phyloP scores from a whole-genome alignment of 352 stramenopile genomes.

The Pythium vanterpoolii region DNA sequence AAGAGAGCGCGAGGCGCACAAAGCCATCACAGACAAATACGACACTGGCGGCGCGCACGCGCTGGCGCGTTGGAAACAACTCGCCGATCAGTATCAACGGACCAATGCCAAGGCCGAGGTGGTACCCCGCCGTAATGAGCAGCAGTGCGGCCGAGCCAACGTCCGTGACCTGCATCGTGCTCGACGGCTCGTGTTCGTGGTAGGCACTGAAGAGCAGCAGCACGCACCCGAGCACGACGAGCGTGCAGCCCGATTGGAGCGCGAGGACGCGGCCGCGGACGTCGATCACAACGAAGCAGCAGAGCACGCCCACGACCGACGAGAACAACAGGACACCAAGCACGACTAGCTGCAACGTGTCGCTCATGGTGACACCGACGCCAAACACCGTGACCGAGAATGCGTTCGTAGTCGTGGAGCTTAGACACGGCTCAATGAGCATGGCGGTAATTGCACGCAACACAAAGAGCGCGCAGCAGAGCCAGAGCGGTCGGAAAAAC shows the following conservation, averaged over 20 bases:
- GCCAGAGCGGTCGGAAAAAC: constrained; percentile 65
- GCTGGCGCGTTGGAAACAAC: constrained; percentile 66
- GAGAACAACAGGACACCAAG: constrained; percentile 41
- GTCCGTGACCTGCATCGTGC: constrained; percentile 40
- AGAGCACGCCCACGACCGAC: constrained; percentile 38
- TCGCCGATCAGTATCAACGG: constrained; percentile 63
- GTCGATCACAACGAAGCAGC: constrained; percentile 70
- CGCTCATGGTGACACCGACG: constrained; percentile 46
- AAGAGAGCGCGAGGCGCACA: constrained; percentile 36
- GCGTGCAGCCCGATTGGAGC: constrained; percentile 55
- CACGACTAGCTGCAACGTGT: constrained; percentile 46
- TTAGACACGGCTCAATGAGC: constrained; percentile 55
- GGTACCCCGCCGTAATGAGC: constrained; percentile 58
- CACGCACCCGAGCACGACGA: constrained; percentile 41
- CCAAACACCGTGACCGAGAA: constrained; percentile 68
- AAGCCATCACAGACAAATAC: constrained; percentile 60
- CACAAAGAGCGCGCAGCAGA: constrained; percentile 48
- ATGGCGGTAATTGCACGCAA: constrained; percentile 45
- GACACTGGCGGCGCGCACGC: constrained; percentile 60
- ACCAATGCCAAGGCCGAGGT: constrained; percentile 58
- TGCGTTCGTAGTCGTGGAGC: constrained; percentile 26
- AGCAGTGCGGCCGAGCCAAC: constrained; percentile 56
- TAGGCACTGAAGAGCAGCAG: constrained; percentile 53
- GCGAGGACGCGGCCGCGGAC: constrained; percentile 44
- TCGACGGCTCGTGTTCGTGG: constrained; percentile 18